These are phyloP conservation scores for Pseudogymnoascus sp. DNA, from an alignment of 2,329 filamentous ascomycete species.

Conservation along the genomic window DNA sequence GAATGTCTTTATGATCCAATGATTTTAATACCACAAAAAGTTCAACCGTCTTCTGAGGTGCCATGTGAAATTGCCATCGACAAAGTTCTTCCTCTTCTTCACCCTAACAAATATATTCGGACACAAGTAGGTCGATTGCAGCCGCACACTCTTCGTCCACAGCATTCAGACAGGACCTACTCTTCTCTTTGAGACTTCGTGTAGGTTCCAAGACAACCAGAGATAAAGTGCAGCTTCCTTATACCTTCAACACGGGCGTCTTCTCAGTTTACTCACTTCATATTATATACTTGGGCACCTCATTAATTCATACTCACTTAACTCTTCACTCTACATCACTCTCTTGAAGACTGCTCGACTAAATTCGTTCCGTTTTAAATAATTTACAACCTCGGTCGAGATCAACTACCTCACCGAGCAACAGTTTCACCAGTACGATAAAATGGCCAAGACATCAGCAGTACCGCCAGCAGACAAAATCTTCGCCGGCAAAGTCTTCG, in stretches of 20 bases:
- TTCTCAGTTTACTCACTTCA: background rate
- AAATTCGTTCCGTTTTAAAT: background rate
- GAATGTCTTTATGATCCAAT: background rate
- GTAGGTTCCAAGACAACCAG: slow-evolving; percentile 47
- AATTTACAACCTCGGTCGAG: background rate
- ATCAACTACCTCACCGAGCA: background rate
- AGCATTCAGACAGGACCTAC: slow-evolving; percentile 93
- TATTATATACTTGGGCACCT: background rate
- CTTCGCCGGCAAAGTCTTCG: slow-evolving; percentile 49
- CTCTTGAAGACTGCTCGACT: background rate
- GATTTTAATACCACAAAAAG: background rate
- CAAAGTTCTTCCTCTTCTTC: slow-evolving; percentile 13
- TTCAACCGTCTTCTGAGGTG: background rate
- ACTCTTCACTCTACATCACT: background rate
- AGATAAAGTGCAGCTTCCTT: background rate
- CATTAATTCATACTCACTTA: background rate
- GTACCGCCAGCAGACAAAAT: slow-evolving; percentile 27
- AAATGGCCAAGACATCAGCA: slow-evolving; percentile 18
- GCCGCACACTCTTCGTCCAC: slow-evolving; percentile 85
- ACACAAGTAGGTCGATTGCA: slow-evolving; percentile 87
- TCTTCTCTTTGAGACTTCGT: slow-evolving; percentile 70
- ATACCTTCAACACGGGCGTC: background rate
- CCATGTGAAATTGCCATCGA: slow-evolving; percentile 67
- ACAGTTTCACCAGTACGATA: background rate
- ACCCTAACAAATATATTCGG: slow-evolving; percentile 58